phyloP scores from a whole-genome alignment of 257 asterid genomes.

The Avicennia marina region DNA sequence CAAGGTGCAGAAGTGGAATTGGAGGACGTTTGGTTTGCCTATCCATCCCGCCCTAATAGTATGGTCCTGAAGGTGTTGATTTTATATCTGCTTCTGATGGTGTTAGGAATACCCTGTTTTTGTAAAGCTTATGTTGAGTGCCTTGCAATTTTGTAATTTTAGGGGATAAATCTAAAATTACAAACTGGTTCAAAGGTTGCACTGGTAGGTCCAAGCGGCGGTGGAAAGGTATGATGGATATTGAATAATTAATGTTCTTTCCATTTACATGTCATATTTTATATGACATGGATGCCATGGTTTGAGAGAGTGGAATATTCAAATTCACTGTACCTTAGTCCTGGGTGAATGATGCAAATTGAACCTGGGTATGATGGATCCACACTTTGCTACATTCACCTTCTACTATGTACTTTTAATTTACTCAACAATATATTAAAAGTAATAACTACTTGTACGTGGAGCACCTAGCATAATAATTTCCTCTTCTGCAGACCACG shows the following conservation, averaged over 20 bases:
- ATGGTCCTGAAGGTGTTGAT: slow-evolving; percentile 72
- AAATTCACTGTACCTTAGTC: too few relatives aligned
- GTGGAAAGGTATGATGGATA: slow-evolving; percentile 94
- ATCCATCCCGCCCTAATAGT: slow-evolving; percentile 82
- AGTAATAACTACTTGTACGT: neutral
- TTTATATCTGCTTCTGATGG: too few relatives aligned
- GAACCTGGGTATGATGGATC: too few relatives aligned
- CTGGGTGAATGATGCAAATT: too few relatives aligned
- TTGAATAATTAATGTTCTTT: neutral
- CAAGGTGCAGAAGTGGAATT: slow-evolving; percentile 74
- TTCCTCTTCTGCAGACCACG: slow-evolving; percentile 59
- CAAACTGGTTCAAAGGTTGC: slow-evolving; percentile 81
- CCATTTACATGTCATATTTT: too few relatives aligned
- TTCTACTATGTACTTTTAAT: too few relatives aligned
- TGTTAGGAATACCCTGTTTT: too few relatives aligned
- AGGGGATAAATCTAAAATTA: slow-evolving; percentile 71
- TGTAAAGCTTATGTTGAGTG: slow-evolving; percentile 6
- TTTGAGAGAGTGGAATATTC: too few relatives aligned
- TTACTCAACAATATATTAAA: neutral
- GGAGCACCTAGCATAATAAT: neutral
- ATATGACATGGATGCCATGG: too few relatives aligned
- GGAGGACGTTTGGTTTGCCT: slow-evolving; percentile 85
- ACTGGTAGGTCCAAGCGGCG: slow-evolving; percentile 91
- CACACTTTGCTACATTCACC: neutral
- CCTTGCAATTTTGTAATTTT: slow-evolving; percentile 15